Evolutionary conservation across 495 filamentous ascomycete genomes (phyloP).

Genomic region (Penicillium salamii): DNA sequence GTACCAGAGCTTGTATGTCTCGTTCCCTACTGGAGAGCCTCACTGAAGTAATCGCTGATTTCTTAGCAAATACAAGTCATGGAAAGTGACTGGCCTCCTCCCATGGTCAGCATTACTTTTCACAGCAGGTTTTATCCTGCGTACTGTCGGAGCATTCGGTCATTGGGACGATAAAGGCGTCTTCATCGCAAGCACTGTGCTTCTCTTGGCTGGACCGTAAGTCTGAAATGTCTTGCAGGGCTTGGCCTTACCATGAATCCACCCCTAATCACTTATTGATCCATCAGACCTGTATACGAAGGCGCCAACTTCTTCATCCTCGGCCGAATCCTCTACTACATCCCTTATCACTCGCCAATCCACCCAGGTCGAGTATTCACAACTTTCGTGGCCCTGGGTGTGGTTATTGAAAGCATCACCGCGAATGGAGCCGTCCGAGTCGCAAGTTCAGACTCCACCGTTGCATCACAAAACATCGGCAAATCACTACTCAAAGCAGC

Average conservation of each 20-base stretch:
- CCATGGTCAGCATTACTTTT: slow-evolving; percentile 53
- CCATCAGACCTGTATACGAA: slow-evolving; percentile 63
- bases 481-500: slow-evolving; percentile 61
- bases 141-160: slow-evolving; percentile 54
- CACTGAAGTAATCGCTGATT: neutral
- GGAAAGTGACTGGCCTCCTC: slow-evolving; percentile 53
- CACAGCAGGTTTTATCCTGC: slow-evolving; percentile 56
- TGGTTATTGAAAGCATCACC: slow-evolving; percentile 63
- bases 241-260: neutral
- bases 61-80: slow-evolving; percentile 41
- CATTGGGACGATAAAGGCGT: slow-evolving; percentile 54
- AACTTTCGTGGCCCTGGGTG: slow-evolving; percentile 67
- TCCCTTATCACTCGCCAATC: slow-evolving; percentile 73
- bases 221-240: slow-evolving; percentile 27
- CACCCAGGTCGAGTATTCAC: slow-evolving; percentile 74
- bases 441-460: slow-evolving; percentile 46
- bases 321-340: slow-evolving; percentile 74
- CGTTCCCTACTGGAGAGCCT: neutral
- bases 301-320: slow-evolving; percentile 74
- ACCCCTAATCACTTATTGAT: neutral
- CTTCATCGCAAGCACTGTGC: slow-evolving; percentile 58
- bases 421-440: slow-evolving; percentile 62
- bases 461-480: slow-evolving; percentile 48
- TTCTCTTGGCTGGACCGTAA: slow-evolving; percentile 66
- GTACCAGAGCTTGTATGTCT: slow-evolving; percentile 59